Conservation (phyloP, 1,139 yeast genomes). For the Blastobotrys proliferans region DNA sequence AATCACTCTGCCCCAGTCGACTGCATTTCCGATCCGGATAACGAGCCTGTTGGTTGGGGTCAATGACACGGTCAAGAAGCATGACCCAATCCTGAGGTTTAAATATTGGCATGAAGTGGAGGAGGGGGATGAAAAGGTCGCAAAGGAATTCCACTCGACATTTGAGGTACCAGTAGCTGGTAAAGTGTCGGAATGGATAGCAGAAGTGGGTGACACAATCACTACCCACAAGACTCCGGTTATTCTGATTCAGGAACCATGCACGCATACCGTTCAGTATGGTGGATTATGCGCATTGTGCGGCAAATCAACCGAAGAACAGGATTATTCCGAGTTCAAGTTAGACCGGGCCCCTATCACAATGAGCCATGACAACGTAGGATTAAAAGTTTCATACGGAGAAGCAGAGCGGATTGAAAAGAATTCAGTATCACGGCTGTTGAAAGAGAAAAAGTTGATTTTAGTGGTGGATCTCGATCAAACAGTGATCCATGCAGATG, state of each 20-base stretch:
- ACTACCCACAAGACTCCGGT: conserved; percentile 45
- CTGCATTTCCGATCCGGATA: conserved; percentile 67
- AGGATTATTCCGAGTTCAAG: conserved; percentile 71
- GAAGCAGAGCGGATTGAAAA: conserved; percentile 87
- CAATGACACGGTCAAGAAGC: conserved; percentile 50
- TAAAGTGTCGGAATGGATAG: conserved; percentile 46
- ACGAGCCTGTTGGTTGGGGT: conserved; percentile 45
- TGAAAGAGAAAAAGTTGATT: conserved; percentile 64
- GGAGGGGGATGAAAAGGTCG: conserved; percentile 36
- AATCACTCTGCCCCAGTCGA: conserved; percentile 48
- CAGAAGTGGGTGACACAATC: conserved; percentile 59
- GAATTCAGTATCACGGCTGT: conserved; percentile 56
- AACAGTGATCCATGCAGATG: conserved; percentile 96
- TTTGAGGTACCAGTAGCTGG: conserved; percentile 88
- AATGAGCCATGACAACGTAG: conserved; percentile 89
- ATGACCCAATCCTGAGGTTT: conserved; percentile 55
- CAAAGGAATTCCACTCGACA: conserved; percentile 41
- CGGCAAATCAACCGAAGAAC: conserved; percentile 75
- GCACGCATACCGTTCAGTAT: conserved; percentile 91
- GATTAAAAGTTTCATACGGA: conserved; percentile 72
- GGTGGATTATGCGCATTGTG: conserved; percentile 95
- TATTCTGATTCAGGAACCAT: conserved; percentile 67
- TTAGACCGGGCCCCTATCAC: conserved; percentile 79
- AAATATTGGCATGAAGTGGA: conserved; percentile 55
- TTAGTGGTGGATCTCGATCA: conserved; percentile 96